Evolutionary conservation across 2,329 filamentous ascomycete genomes (phyloP), one percentile per base, ranked within the genome.

Genomic region (Pochonia chlamydosporia): DNA sequence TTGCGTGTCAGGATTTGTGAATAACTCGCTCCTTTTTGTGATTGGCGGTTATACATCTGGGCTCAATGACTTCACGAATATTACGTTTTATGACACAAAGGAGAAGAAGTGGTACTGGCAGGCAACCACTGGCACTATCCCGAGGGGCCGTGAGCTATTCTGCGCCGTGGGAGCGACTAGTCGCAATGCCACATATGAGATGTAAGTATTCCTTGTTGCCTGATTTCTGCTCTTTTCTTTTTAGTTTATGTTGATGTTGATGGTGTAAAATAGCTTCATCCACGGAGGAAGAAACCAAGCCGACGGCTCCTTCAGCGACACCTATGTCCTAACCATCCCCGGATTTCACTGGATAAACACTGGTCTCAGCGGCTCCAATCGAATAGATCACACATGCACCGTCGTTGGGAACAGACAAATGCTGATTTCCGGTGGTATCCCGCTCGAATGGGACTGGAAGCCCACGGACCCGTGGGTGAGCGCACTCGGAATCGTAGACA

Each of bases 401-500:
- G 52, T 67, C 4, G 58, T 69, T 18, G 66, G 65, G 5, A 51
- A 54, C 13, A 54, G 68, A 20, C 68, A 72, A 49, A 65, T 72
- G 67, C 46, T 73, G 2, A 62, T 61, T 16, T 52, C 66, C 9
- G 69, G 68, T 18, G 70, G 70, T 5, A 47, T 57, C n/a, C 14
- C 13, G 9, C 7, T 9, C 11, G 24, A 35, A n/a, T n/a, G 21
- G 24, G 40, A 28, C 31, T 52, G 26, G 41, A 50, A 47, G 6
- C 60, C 60, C 9, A 47, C 54, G 10, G 66, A 70, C 42, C 61
- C 61, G 1, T 69, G 64, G 64, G 48, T 51, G 4, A 60, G 64
- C 30, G 64, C 66, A 0, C 54, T 72, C 16, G 65, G 68, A 3
- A 56, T 72, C 8, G 67, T 69, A 49, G 68, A 71, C 44, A 61